These are phyloP conservation scores for Solanum acaule DNA, from an alignment of 257 asterid genomes.

Conservation along the genomic window DNA sequence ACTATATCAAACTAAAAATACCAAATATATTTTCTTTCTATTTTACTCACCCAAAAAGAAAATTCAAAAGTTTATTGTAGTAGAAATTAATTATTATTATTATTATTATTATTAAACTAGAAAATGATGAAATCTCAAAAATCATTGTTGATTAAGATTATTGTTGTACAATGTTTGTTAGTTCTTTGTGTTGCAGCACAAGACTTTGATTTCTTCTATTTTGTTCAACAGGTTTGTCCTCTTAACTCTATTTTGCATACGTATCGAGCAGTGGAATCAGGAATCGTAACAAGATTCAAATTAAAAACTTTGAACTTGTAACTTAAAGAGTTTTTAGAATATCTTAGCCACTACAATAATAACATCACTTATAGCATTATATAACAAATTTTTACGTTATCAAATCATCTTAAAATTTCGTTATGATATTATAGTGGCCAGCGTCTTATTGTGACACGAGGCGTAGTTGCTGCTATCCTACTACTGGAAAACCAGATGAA, in stretches of 20 bases:
- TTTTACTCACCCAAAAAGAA: neutral
- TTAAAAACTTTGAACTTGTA: neutral
- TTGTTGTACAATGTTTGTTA: conserved; percentile 6
- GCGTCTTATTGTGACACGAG: conserved; percentile 59
- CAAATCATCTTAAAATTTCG: neutral
- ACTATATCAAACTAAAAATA: neutral
- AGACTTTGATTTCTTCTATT: conserved; percentile 33
- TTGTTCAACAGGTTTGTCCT: conserved; percentile 29
- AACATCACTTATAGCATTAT: too few species aligned
- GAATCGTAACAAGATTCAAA: neutral
- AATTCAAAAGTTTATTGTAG: neutral
- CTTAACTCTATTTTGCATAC: too few species aligned
- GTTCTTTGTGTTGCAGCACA: conserved; percentile 7
- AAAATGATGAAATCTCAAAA: conserved; percentile 1
- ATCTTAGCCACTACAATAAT: too few species aligned
- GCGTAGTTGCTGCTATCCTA: conserved; percentile 65
- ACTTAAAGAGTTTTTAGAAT: neutral
- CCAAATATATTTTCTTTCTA: neutral
- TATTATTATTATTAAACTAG: too few species aligned
- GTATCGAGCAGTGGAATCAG: too few species aligned
- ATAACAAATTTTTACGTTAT: neutral
- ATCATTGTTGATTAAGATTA: conserved; percentile 5
- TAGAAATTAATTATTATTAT: neutral
- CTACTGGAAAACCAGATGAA: conserved; percentile 52
- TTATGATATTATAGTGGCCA: conserved; percentile 43